phyloP scores from a whole-genome alignment of 2,329 filamentous ascomycete genomes.

The Pseudogymnoascus sp. region DNA sequence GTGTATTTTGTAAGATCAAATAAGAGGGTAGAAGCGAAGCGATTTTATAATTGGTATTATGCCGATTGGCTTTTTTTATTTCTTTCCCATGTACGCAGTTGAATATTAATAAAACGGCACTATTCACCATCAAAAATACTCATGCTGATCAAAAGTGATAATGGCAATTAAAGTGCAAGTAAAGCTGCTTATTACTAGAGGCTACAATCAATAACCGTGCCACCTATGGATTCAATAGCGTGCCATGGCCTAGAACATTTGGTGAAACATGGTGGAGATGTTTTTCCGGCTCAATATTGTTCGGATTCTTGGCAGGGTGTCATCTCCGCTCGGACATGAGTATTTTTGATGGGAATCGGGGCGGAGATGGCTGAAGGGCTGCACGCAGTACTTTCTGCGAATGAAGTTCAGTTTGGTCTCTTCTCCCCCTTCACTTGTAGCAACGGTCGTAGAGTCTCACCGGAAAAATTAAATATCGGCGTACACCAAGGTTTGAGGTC shows the following conservation, averaged over 20 bases:
- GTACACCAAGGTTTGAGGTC: neutral
- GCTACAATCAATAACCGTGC: too few species aligned
- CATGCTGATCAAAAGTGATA: too few species aligned
- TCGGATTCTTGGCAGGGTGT: neutral
- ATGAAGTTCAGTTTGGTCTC: neutral
- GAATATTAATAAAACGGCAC: too few species aligned
- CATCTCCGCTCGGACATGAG: neutral
- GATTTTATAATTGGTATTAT: neutral
- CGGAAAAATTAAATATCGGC: neutral
- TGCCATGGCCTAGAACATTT: neutral
- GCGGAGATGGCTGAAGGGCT: too few species aligned
- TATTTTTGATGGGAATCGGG: neutral
- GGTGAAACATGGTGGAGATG: neutral
- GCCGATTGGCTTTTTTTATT: neutral
- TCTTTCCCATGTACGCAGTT: neutral
- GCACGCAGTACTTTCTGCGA: neutral
- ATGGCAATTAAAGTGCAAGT: too few species aligned
- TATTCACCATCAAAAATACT: too few species aligned
- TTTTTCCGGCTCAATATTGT: neutral
- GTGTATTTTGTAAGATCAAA: constrained; percentile 2
- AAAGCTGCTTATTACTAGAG: too few species aligned
- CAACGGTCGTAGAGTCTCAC: neutral
- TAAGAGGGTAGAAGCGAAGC: neutral
- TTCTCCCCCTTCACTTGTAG: neutral
- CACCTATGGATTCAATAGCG: too few species aligned